A percentile compares a stretch with the other conserved stretches of the same genome.
Evolutionary conservation across 169 alveolate genomes (phyloP).

Genomic region (Eimeria sp.): DNA sequence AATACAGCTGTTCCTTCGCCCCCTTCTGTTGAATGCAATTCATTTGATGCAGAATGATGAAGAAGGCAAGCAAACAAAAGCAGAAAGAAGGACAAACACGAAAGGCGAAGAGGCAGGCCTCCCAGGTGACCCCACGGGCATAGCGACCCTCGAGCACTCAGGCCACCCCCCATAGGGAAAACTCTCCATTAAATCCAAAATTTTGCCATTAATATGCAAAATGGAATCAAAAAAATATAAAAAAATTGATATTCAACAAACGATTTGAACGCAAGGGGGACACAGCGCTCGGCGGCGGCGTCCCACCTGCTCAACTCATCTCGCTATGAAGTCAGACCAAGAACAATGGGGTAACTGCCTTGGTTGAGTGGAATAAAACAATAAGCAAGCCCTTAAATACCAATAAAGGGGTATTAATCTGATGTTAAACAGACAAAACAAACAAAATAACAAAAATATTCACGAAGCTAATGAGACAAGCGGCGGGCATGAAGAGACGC

Average conservation of each 20-base stretch:
- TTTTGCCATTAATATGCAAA: background rate
- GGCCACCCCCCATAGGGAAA: constrained; percentile 30
- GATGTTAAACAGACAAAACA: background rate
- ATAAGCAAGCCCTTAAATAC: background rate
- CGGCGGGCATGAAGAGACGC: constrained; percentile 30
- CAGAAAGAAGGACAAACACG: background rate
- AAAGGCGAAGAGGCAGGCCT: background rate
- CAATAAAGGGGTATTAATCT: background rate
- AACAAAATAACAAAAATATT: background rate
- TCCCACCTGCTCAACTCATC: constrained; percentile 7
- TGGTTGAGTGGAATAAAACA: background rate
- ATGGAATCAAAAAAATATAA: background rate
- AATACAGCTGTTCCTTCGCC: background rate
- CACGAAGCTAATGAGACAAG: constrained; percentile 6
- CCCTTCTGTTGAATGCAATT: background rate
- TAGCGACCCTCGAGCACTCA: constrained; percentile 33
- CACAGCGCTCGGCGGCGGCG: constrained; percentile 13
- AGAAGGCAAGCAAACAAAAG: background rate
- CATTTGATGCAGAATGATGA: background rate
- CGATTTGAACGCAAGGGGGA: background rate
- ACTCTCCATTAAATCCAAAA: constrained; percentile 8
- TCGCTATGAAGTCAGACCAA: background rate
- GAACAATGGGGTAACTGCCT: background rate
- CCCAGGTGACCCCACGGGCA: constrained; percentile 40
- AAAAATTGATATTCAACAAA: background rate